These are phyloP conservation scores for Spiromyces aspiralis DNA, from an alignment of 371 early-diverging fungal genomes.

Conservation along the genomic window DNA sequence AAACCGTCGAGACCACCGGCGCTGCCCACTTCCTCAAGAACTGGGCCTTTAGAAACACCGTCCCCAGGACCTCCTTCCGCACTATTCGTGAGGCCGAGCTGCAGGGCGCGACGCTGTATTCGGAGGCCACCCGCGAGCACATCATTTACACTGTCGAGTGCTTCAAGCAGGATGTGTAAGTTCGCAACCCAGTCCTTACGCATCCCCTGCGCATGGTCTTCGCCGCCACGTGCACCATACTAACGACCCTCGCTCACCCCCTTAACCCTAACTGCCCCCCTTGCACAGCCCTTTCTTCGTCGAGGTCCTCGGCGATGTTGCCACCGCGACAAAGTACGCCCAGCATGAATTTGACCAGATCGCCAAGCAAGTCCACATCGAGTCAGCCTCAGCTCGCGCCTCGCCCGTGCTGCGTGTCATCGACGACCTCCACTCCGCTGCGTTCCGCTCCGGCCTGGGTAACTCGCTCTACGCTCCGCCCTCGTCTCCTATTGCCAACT, in stretches of 20 bases:
- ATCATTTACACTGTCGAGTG: constrained; percentile 74
- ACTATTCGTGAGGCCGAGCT: constrained; percentile 84
- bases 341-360: constrained; percentile 76
- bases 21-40: constrained; percentile 82
- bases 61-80: constrained; percentile 72
- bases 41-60: constrained; percentile 78
- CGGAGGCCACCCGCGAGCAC: constrained; percentile 67
- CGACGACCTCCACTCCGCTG: constrained; percentile 73
- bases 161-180: constrained; percentile 81
- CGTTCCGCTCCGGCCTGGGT: constrained; percentile 90
- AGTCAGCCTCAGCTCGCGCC: constrained; percentile 47
- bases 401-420: constrained; percentile 49
- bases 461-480: constrained; percentile 76
- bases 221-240: too few relatives aligned
- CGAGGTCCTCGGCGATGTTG: constrained; percentile 59
- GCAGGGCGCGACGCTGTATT: constrained; percentile 70
- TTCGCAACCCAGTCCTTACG: too few relatives aligned
- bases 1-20: constrained; percentile 50
- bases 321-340: constrained; percentile 60
- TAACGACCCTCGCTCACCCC: too few relatives aligned
- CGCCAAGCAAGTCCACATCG: constrained; percentile 42
- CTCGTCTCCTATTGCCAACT: constrained; percentile 34
- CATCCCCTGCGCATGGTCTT: too few relatives aligned
- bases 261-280: too few relatives aligned
- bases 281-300: constrained; percentile 42